Conservation (phyloP, 2,329 filamentous ascomycete species). For the Talaromyces albobiverticillius region DNA sequence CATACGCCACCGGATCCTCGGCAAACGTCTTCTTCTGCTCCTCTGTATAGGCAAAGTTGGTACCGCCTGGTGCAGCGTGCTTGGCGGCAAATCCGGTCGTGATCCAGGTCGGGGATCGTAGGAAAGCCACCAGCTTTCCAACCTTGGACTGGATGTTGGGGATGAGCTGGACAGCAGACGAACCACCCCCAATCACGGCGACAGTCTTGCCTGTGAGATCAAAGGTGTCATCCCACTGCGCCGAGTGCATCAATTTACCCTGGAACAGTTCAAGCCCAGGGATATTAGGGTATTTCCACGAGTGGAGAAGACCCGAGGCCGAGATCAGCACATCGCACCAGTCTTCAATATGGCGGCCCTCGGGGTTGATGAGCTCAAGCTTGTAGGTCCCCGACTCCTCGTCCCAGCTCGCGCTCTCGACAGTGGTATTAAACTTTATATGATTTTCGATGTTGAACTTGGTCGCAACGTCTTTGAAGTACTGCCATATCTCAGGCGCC, state of each 20-base stretch:
- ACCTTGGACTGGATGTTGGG: background rate
- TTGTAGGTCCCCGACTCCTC: constrained; percentile 25
- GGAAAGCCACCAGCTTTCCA: constrained; percentile 22
- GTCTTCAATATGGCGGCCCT: constrained; percentile 15
- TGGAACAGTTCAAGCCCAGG: constrained; percentile 41
- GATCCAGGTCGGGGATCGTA: constrained; percentile 2
- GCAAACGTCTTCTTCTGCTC: constrained; percentile 1
- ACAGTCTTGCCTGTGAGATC: constrained; percentile 11
- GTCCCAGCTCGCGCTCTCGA: constrained; percentile 26
- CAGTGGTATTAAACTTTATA: constrained; percentile 23
- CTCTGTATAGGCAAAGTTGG: constrained; percentile 2
- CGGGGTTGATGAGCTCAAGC: constrained; percentile 18
- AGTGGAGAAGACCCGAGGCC: constrained; percentile 29
- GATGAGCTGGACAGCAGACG: constrained; percentile 22
- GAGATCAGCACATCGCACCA: constrained; percentile 23
- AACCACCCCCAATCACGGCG: background rate
- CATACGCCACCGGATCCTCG: background rate
- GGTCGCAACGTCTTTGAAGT: constrained; percentile 23
- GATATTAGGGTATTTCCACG: constrained; percentile 42
- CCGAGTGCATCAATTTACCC: constrained; percentile 38
- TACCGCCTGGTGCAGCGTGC: background rate
- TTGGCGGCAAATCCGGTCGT: background rate
- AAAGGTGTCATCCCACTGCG: constrained; percentile 29
- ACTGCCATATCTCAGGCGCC: constrained; percentile 25
- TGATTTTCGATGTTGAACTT: constrained; percentile 24